A percentile compares a stretch with the other conserved stretches of the same genome.
phyloP scores from a whole-genome alignment of 306 rosid genomes.

The Gastrolobium bilobum region DNA sequence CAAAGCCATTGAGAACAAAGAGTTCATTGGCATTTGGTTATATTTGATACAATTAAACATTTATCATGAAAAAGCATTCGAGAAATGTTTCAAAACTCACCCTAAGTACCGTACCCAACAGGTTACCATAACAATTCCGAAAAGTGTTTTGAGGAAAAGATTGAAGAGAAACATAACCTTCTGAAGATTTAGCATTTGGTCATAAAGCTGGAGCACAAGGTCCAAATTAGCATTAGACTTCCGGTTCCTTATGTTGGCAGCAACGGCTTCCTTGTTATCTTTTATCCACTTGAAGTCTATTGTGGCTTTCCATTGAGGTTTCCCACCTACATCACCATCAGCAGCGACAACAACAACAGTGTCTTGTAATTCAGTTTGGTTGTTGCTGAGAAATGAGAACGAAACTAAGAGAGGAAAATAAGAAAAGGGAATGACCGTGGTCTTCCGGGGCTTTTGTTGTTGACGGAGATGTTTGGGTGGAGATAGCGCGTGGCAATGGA shows the following conservation, averaged over 20 bases:
- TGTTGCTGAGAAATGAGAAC: neutral
- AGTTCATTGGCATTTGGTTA: neutral
- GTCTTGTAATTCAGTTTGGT: neutral
- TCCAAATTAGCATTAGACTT: constrained; percentile 85
- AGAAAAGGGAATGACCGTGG: constrained; percentile 52
- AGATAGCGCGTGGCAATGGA: constrained; percentile 45
- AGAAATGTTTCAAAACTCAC: neutral
- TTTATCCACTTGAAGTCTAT: constrained; percentile 95
- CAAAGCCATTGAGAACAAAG: constrained; percentile 61
- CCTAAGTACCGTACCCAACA: neutral
- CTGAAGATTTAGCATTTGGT: constrained; percentile 75
- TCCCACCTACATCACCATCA: constrained; percentile 57
- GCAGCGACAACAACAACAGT: neutral
- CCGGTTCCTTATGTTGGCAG: constrained; percentile 73
- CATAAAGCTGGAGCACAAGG: constrained; percentile 81
- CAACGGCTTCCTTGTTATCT: constrained; percentile 87
- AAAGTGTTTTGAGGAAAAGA: neutral
- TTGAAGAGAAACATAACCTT: constrained; percentile 68
- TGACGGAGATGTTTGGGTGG: constrained; percentile 55
- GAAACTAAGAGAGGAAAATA: neutral
- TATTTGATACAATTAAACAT: neutral
- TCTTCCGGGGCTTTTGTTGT: constrained; percentile 50
- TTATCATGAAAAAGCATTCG: neutral
- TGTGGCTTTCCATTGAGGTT: constrained; percentile 87
- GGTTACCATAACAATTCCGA: neutral